Conservation (phyloP, 192 early-diverging fungal genomes). For the Backusella macrospora region DNA sequence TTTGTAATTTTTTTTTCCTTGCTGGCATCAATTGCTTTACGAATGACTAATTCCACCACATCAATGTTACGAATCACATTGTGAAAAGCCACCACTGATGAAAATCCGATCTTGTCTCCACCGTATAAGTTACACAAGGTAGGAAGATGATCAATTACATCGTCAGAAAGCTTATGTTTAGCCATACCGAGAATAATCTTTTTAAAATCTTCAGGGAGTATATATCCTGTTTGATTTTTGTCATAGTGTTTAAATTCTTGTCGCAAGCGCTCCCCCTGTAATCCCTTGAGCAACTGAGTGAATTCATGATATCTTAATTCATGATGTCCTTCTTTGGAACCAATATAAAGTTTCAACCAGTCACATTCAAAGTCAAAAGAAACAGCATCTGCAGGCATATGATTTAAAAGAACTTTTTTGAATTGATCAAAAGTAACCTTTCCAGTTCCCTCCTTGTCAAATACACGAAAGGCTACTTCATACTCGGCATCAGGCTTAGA, state of each 20-base stretch:
- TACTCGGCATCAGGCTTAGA: slow-evolving; percentile 72
- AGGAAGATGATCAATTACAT: slow-evolving; percentile 64
- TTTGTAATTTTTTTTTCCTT: slow-evolving; percentile 61
- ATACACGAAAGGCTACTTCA: slow-evolving; percentile 70
- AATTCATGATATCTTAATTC: slow-evolving; percentile 73
- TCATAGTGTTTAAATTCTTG: slow-evolving; percentile 76
- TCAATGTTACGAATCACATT: slow-evolving; percentile 67
- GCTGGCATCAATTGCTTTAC: slow-evolving; percentile 50
- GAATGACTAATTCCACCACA: slow-evolving; percentile 67
- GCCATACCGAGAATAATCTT: slow-evolving; percentile 64
- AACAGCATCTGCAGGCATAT: slow-evolving; percentile 56
- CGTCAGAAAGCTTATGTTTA: slow-evolving; percentile 66
- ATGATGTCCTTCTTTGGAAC: slow-evolving; percentile 51
- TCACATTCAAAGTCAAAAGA: slow-evolving; percentile 74
- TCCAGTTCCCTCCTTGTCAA: slow-evolving; percentile 62
- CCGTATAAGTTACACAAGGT: slow-evolving; percentile 59
- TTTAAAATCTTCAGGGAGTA: slow-evolving; percentile 60
- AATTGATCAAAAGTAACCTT: slow-evolving; percentile 70
- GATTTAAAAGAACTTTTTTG: slow-evolving; percentile 60
- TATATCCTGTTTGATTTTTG: slow-evolving; percentile 62
- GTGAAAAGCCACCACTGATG: slow-evolving; percentile 64
- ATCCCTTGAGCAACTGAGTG: slow-evolving; percentile 68
- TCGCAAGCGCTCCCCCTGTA: slow-evolving; percentile 69
- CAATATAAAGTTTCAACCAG: slow-evolving; percentile 72
- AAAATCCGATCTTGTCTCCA: slow-evolving; percentile 63